These are phyloP conservation scores for Dryas octopetala DNA, from an alignment of 306 rosid species.

Conservation along the genomic window DNA sequence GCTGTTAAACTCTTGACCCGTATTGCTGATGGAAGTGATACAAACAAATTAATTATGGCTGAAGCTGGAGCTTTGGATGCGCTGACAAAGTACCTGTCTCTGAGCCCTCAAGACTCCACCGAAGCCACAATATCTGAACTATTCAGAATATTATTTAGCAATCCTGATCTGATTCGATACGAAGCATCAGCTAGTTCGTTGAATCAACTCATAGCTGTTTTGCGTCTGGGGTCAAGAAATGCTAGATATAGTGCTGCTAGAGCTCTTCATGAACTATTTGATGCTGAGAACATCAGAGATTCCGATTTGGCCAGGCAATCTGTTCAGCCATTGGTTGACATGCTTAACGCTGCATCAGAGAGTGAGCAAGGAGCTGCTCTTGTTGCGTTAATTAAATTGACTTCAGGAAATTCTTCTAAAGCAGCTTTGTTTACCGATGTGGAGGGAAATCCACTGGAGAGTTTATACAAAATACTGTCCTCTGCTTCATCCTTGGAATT, in stretches of 20 bases:
- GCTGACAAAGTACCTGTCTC: slow-evolving; percentile 88
- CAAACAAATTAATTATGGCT: slow-evolving; percentile 80
- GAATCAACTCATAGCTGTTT: slow-evolving; percentile 89
- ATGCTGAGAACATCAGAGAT: slow-evolving; percentile 63
- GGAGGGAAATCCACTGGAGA: slow-evolving; percentile 77
- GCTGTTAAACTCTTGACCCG: slow-evolving; percentile 83
- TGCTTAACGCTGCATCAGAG: slow-evolving; percentile 80
- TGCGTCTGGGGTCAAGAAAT: slow-evolving; percentile 95
- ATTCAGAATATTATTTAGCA: slow-evolving; percentile 74
- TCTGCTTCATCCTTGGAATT: slow-evolving; percentile 71
- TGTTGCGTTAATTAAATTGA: slow-evolving; percentile 68
- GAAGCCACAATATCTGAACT: slow-evolving; percentile 84
- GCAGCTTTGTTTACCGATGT: slow-evolving; percentile 62
- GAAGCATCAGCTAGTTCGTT: slow-evolving; percentile 83
- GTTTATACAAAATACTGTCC: slow-evolving; percentile 70
- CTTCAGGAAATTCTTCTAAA: slow-evolving; percentile 68
- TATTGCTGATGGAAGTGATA: slow-evolving; percentile 86
- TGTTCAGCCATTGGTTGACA: slow-evolving; percentile 85
- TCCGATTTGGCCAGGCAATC: slow-evolving; percentile 83
- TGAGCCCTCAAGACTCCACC: slow-evolving; percentile 96
- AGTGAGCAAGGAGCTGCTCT: slow-evolving; percentile 91
- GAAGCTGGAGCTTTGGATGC: slow-evolving; percentile 97
- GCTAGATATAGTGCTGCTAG: slow-evolving; percentile 93
- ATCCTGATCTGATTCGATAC: slow-evolving; percentile 73
- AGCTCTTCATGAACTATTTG: slow-evolving; percentile 80